Conservation (phyloP, 306 rosid genomes). For the Psophocarpus tetragonolobus region DNA sequence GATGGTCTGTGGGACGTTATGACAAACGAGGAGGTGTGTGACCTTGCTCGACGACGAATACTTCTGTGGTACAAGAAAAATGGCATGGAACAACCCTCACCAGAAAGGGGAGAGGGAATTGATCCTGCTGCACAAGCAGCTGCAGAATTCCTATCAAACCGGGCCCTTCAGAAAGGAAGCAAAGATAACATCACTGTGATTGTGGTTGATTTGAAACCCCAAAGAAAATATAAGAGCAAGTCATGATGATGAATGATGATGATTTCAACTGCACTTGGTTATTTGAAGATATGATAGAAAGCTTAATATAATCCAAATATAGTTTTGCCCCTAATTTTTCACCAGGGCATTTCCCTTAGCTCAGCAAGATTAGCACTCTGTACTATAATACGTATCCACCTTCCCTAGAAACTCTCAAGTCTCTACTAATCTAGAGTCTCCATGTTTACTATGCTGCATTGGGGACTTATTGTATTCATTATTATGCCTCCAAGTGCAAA, state of each 20-base stretch:
- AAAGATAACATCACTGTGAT: constrained; percentile 80
- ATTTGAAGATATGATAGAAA: constrained; percentile 34
- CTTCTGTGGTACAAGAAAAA: constrained; percentile 92
- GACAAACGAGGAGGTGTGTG: constrained; percentile 84
- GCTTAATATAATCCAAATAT: constrained; percentile 38
- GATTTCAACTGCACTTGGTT: constrained; percentile 7
- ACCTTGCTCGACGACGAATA: constrained; percentile 75
- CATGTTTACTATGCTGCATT: constrained; percentile 34
- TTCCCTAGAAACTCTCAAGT: constrained; percentile 43
- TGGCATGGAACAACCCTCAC: constrained; percentile 40
- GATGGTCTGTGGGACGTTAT: constrained; percentile 91
- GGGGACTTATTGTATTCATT: constrained; percentile 62
- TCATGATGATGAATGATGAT: constrained; percentile 45
- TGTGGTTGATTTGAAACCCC: constrained; percentile 86
- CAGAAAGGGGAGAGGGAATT: constrained; percentile 61
- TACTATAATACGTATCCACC: constrained; percentile 47
- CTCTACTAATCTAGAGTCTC: constrained; percentile 44
- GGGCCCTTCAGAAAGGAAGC: constrained; percentile 58
- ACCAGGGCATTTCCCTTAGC: constrained; percentile 49
- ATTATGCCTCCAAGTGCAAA: constrained; percentile 61
- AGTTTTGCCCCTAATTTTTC: constrained; percentile 72
- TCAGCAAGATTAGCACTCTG: constrained; percentile 43
- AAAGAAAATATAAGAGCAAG: constrained; percentile 81
- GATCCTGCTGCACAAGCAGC: constrained; percentile 98
- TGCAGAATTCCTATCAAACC: constrained; percentile 73